Base-by-base conservation (phyloP, 129 eudicot genomes). In the Helichrysum umbraculigerum region DNA sequence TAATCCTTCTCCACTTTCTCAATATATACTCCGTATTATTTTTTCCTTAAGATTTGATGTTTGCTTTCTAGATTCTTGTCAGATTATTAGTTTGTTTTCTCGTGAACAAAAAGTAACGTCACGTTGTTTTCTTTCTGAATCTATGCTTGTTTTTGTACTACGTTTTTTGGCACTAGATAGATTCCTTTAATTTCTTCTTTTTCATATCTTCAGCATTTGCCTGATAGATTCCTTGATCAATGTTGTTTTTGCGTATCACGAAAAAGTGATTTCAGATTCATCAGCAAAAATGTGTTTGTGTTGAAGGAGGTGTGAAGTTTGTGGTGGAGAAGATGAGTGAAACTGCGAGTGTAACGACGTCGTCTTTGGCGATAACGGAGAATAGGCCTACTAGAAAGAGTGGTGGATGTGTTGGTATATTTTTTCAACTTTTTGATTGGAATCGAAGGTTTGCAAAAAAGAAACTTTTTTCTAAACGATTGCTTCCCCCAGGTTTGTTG, bases 371-470 rank as follows among this genome's bases (percentile, higher is more conserved):
- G 21, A 70, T 94, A 63, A 60, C 76, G 17, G 97, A 94, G 77
- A 89, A 86, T 39, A 81, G 72, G 47, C 76, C 84, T 73, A 84
- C 84, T 73, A 85, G 89, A 19, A 85, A 74, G 63, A 81, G 81
- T 20, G 97, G 96, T 30, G 98, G 98, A 1, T 91, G 96, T 68
- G 97, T 91, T 28, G 96, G 96, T 19, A 85, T 91, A 63, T 89
- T 94, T 83, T 94, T 85, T 73, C 96, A 94, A 67, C 87, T 94
- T 33, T 87, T 94, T 72, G 98, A 94, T 86, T 93, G 98, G 98
- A 93, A 91, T 73, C 76, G 91, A 57, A 87, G 98, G 69, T 81
- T 94, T 34, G 87, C 93, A 0, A 94, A 91, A 87, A 94, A 94
- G 93, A 94, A 86, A 68, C 80, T 87, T 3, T 91, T 87, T 75